Base-by-base conservation (phyloP, 176 grass and related monocot genomes). In the Aegilops speltoides region DNA sequence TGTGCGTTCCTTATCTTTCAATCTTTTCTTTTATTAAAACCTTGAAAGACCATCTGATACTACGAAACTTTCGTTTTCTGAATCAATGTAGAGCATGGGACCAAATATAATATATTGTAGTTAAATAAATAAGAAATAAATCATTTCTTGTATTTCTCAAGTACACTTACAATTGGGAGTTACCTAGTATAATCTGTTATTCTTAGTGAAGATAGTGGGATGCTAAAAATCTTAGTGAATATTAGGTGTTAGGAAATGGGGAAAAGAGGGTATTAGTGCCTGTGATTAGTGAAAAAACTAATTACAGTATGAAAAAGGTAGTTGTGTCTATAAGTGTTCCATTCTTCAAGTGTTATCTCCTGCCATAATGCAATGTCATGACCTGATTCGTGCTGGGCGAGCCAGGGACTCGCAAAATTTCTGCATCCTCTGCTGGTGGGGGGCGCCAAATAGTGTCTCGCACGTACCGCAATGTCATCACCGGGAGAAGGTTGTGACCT, bases 121-220 rank as follows among this genome's bases (percentile, higher is more conserved):
- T 79, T 85, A 70, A 87, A 91, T 88, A 88, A 91, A 88, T 88
- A 85, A 40, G 77, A 88, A 91, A 77, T 76, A 85, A 85, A 88
- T 85, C 40, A 87, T 91, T 87, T 87, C 61, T 91, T 29, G 26
- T 50, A 65, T 69, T 91, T 85, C 81, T 36, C 48, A 77, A 77
- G 82, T 88, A 88, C 82, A 91, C 31, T 91, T 91, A 84, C 86
- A 84, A 81, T 91, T 91, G 77, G 57, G 82, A 77, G 89, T 85
- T 88, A 88, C 77, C 85, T 50, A 50, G 46, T 91, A 91, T 84
- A 69, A 80, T 80, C 76, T 84, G 80, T 4, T 75, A 76, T 87
- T 68, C 25, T 87, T 85, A 57, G 66, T 91, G 76, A 43, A 43
- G 10, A 43, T 12, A 12, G 3, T 43, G 41, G 41, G 41, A 40